These are phyloP conservation scores for Clarireedia sp. DNA, from an alignment of 2,329 filamentous ascomycete genomes.

Conservation along the genomic window DNA sequence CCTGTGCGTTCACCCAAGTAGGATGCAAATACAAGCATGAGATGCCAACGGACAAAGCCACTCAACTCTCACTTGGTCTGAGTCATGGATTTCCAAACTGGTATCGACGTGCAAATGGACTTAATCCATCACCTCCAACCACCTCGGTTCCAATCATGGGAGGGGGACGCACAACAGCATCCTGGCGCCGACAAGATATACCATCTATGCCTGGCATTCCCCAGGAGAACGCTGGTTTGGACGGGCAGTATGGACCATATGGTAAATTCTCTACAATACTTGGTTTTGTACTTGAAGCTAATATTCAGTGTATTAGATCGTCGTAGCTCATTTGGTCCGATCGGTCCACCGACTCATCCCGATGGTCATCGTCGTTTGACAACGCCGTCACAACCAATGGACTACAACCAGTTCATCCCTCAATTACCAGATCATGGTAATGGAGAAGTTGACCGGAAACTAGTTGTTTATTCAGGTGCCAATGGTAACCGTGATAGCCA, in stretches of 20 bases:
- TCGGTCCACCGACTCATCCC: constrained; percentile 1
- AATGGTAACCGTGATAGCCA: not conserved
- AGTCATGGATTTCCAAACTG: constrained; percentile 46
- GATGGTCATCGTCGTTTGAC: not conserved
- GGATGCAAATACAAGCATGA: constrained; percentile 88
- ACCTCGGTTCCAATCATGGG: not conserved
- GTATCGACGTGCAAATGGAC: constrained; percentile 1
- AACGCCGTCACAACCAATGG: not conserved
- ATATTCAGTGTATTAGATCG: not conserved
- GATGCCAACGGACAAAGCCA: constrained; percentile 65
- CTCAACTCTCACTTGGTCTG: constrained; percentile 63
- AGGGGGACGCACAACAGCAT: not conserved
- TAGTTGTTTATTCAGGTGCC: not conserved
- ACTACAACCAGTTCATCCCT: not conserved
- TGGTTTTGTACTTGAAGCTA: not conserved
- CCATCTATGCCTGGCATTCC: not conserved
- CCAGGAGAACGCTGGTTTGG: not conserved
- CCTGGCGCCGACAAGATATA: constrained; percentile 6
- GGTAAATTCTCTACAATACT: not conserved
- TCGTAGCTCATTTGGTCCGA: constrained; percentile 6
- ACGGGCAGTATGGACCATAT: not conserved
- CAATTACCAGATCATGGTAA: not conserved
- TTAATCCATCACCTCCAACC: not conserved
- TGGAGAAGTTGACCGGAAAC: not conserved
- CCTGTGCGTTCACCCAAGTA: constrained; percentile 77